Evolutionary conservation across 2,329 filamentous ascomycete genomes (phyloP).

Genomic region (Penicillium digitatum): DNA sequence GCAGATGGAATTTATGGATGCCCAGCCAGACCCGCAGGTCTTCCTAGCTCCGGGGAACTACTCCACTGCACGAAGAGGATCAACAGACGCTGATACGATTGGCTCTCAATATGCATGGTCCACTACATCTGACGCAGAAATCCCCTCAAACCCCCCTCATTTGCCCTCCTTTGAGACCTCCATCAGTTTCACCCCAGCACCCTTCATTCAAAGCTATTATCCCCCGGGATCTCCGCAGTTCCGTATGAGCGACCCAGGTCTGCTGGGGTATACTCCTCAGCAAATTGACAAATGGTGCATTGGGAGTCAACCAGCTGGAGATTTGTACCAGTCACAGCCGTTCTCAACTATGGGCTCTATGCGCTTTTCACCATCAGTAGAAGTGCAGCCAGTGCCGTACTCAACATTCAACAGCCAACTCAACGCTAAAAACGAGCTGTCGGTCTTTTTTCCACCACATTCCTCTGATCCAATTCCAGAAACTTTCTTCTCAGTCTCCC

Average conservation of each 20-base stretch:
- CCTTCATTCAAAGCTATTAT: constrained; percentile 19
- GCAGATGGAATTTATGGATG: constrained; percentile 2
- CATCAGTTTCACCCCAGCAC: constrained; percentile 1
- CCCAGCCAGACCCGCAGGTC: constrained; percentile 7
- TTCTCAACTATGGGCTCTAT: constrained; percentile 11
- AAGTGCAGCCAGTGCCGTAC: constrained; percentile 6
- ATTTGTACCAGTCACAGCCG: constrained; percentile 6
- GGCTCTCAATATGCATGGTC: constrained; percentile 23
- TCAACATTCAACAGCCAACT: constrained; percentile 5
- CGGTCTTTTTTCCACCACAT: constrained; percentile 8
- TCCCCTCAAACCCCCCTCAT: constrained; percentile 6
- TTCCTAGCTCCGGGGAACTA: constrained; percentile 16
- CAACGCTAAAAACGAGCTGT: constrained; percentile 6
- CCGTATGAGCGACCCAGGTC: not conserved
- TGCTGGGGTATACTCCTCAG: constrained; percentile 15
- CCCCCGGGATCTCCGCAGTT: not conserved
- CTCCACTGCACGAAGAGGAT: constrained; percentile 13
- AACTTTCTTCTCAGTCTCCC: constrained; percentile 13
- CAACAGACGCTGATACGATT: constrained; percentile 14
- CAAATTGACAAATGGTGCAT: constrained; percentile 23
- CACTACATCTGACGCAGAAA: constrained; percentile 13
- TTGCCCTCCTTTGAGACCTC: constrained; percentile 6
- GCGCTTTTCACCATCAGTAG: constrained; percentile 2
- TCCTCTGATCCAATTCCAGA: constrained; percentile 1
- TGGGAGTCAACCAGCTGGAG: constrained; percentile 12